A percentile compares a stretch with the other conserved stretches of the same genome.
These are phyloP conservation scores for Chlorella ohadii DNA, from an alignment of 139 green algal genomes.

Conservation along the genomic window DNA sequence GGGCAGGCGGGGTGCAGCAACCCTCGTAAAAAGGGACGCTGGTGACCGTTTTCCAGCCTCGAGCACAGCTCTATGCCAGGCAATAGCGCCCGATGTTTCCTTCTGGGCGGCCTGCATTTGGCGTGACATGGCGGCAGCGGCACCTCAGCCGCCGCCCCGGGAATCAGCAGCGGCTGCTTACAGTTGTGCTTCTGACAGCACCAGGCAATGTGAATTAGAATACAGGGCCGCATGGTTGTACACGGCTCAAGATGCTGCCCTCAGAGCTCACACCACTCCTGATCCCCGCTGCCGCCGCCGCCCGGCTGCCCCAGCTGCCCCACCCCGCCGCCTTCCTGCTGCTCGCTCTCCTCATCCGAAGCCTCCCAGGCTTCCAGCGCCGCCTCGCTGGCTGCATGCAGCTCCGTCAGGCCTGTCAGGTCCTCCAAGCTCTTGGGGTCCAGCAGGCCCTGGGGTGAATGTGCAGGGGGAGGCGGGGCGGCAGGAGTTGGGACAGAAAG, in stretches of 20 bases:
- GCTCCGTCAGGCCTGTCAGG: slow-evolving; percentile 81
- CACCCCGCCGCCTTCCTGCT: neutral
- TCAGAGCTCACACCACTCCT: slow-evolving; percentile 24
- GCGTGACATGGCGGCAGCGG: too few species aligned
- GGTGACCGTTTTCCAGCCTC: too few species aligned
- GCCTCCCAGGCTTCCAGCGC: slow-evolving; percentile 23
- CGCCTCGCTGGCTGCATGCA: slow-evolving; percentile 58
- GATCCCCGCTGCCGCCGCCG: neutral
- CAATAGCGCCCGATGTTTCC: too few species aligned
- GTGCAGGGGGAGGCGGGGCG: neutral
- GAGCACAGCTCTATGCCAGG: too few species aligned
- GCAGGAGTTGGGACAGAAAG: neutral
- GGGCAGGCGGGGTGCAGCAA: too few species aligned
- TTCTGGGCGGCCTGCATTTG: too few species aligned
- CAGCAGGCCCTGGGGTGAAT: slow-evolving; percentile 16
- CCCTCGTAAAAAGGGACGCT: too few species aligned
- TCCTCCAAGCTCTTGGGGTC: slow-evolving; percentile 74
- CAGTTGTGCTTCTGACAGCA: too few species aligned
- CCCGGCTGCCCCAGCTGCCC: neutral
- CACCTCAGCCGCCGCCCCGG: too few species aligned
- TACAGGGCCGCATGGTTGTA: too few species aligned
- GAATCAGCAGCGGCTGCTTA: too few species aligned
- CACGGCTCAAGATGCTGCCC: neutral
- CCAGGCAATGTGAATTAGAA: too few species aligned
- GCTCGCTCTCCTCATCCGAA: neutral